Conservation (phyloP, 1,139 yeast species). For the Candida neerlandica region DNA sequence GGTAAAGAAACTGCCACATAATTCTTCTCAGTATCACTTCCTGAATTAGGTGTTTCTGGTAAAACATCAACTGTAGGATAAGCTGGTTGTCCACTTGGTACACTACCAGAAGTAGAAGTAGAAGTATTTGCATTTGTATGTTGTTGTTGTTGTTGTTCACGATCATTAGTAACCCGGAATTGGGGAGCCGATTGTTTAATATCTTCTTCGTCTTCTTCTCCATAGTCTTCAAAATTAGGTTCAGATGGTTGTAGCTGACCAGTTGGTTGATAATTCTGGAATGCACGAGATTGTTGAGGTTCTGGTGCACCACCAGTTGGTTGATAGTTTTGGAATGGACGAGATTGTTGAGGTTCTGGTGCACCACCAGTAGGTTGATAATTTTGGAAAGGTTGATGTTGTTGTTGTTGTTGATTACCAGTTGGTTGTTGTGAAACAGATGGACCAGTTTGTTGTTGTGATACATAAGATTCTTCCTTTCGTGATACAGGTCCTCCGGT, state of each 20-base stretch:
- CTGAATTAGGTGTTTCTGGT: conserved; percentile 11
- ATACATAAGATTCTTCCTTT: conserved; percentile 3
- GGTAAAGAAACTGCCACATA: conserved; percentile 16
- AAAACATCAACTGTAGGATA: conserved; percentile 15
- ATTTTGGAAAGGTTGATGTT: background rate
- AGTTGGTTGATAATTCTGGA: background rate
- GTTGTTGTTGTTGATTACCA: conserved; percentile 3
- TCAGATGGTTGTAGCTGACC: conserved; percentile 13
- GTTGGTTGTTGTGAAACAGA: conserved; percentile 7
- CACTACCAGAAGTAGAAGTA: background rate
- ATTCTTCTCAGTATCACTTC: conserved; percentile 10
- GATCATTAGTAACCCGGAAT: conserved; percentile 1
- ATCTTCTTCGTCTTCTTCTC: conserved; percentile 5
- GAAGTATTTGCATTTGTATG: background rate
- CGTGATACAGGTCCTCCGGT: background rate
- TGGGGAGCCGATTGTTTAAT: conserved; percentile 5
- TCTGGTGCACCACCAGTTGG: background rate
- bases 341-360: conserved; percentile 3
- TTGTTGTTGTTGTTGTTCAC: conserved; percentile 7
- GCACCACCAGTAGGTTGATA: conserved; percentile 1
- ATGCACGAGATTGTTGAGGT: conserved; percentile 4
- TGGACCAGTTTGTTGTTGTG: conserved; percentile 8
- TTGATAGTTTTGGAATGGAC: conserved; percentile 6
- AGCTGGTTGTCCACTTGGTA: conserved; percentile 6
- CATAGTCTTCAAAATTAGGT: conserved; percentile 13